Percentiles rank a stretch among this genome's conserved stretches.
Conservation (phyloP, 306 rosid species). For the Leucaena leucocephala region DNA sequence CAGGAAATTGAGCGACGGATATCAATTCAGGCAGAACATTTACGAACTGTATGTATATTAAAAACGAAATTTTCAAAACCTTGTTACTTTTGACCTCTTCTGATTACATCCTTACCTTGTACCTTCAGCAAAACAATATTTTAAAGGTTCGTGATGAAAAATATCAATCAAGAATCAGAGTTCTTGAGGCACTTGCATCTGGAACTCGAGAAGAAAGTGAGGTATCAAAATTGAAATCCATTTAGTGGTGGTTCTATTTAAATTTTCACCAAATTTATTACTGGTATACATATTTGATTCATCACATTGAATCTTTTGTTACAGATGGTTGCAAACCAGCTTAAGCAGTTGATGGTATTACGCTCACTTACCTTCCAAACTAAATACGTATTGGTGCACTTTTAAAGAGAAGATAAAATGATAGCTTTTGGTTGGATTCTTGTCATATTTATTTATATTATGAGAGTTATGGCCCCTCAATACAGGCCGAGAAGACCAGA, state of each 20-base stretch:
- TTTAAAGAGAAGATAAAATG: neutral
- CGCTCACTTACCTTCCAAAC: slow-evolving; percentile 9
- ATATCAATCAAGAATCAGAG: slow-evolving; percentile 75
- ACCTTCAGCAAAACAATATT: slow-evolving; percentile 80
- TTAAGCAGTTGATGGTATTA: slow-evolving; percentile 50
- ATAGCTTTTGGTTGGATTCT: neutral
- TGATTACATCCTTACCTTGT: slow-evolving; percentile 19
- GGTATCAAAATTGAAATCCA: slow-evolving; percentile 48
- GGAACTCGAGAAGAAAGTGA: slow-evolving; percentile 57
- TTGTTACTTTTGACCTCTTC: slow-evolving; percentile 11
- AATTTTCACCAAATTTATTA: neutral
- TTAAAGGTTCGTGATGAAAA: slow-evolving; percentile 89
- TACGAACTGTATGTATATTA: slow-evolving; percentile 63
- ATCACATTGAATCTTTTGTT: slow-evolving; percentile 19
- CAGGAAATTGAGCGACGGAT: slow-evolving; percentile 94
- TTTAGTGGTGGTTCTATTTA: slow-evolving; percentile 13
- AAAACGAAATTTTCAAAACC: slow-evolving; percentile 11
- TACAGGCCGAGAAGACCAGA: slow-evolving; percentile 58
- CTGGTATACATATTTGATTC: slow-evolving; percentile 21
- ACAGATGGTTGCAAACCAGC: slow-evolving; percentile 41
- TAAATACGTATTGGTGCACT: neutral
- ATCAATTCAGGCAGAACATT: slow-evolving; percentile 81
- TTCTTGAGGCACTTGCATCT: slow-evolving; percentile 85
- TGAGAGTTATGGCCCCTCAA: slow-evolving; percentile 32
- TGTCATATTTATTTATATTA: slow-evolving; percentile 14